Percentiles rank a stretch among this genome's conserved stretches.
Conservation (phyloP, 768 basidiomycete genomes). For the Leccinum subtestaceum region DNA sequence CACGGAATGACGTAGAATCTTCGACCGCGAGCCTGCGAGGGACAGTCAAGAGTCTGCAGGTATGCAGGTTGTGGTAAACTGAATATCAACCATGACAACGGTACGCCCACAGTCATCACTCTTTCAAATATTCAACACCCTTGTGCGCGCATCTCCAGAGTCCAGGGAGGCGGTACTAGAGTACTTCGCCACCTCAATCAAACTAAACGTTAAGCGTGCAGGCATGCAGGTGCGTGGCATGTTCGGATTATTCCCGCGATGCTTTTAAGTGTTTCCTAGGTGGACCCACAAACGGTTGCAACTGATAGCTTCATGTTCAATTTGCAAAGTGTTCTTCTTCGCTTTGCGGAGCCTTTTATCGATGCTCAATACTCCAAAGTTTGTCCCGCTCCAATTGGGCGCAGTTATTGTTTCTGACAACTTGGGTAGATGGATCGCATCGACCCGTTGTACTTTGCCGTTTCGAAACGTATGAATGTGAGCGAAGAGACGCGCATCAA, state of each 20-base stretch:
- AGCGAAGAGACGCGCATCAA: constrained; percentile 92
- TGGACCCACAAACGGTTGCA: constrained; percentile 82
- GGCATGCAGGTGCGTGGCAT: constrained; percentile 74
- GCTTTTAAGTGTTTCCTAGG: constrained; percentile 39
- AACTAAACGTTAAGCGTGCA: constrained; percentile 78
- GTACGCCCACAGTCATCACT: constrained; percentile 48
- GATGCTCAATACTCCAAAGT: constrained; percentile 90
- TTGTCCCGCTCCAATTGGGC: constrained; percentile 1
- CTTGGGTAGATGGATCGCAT: constrained; percentile 78
- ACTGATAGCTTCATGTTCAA: constrained; percentile 94
- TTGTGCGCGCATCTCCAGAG: constrained; percentile 80
- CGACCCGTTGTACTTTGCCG: constrained; percentile 77
- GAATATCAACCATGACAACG: neutral
- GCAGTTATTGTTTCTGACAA: constrained; percentile 5
- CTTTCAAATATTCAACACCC: constrained; percentile 83
- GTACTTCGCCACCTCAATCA: constrained; percentile 74
- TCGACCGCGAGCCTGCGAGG: constrained; percentile 84
- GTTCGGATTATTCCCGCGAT: neutral
- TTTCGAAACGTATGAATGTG: constrained; percentile 68
- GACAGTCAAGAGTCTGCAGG: constrained; percentile 83
- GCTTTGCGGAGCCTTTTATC: constrained; percentile 93
- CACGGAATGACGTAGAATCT: constrained; percentile 72
- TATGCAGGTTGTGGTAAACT: constrained; percentile 24
- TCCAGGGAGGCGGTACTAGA: constrained; percentile 78
- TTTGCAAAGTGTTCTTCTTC: constrained; percentile 74